These are phyloP conservation scores for Chaetoceros muelleri DNA, from an alignment of 108 stramenopile genomes.

Conservation along the genomic window DNA sequence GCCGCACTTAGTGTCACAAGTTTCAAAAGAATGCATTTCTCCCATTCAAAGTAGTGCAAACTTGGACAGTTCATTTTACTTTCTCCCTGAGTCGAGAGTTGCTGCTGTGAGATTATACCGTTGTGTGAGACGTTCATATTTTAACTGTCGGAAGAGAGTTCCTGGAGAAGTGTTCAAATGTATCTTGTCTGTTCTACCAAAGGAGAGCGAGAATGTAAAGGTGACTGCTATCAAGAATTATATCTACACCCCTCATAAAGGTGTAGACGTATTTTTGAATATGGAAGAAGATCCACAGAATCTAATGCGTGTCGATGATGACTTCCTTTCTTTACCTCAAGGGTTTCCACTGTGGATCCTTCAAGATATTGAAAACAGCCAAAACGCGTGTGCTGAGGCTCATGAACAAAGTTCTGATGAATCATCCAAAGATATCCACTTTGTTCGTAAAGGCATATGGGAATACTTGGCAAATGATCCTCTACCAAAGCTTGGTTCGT, in stretches of 20 bases:
- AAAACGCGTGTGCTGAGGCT: too few species aligned
- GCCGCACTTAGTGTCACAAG: not conserved
- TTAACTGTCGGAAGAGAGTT: constrained; percentile 35
- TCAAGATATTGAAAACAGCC: constrained; percentile 3
- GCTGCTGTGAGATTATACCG: constrained; percentile 68
- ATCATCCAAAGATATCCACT: constrained; percentile 9
- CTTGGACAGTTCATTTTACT: not conserved
- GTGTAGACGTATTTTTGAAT: too few species aligned
- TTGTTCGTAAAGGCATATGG: constrained; percentile 37
- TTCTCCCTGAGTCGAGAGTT: constrained; percentile 41
- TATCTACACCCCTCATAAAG: constrained; percentile 41
- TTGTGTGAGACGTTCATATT: constrained; percentile 61
- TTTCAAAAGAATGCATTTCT: not conserved
- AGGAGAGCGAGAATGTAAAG: constrained; percentile 24
- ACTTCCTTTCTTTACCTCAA: constrained; percentile 3
- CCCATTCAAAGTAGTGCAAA: not conserved
- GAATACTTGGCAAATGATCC: constrained; percentile 47
- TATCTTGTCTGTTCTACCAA: constrained; percentile 48
- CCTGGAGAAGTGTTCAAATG: constrained; percentile 58
- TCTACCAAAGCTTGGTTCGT: constrained; percentile 23
- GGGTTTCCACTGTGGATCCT: constrained; percentile 24
- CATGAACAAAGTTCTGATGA: constrained; percentile 1
- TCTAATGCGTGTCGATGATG: not conserved
- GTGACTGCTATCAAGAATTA: constrained; percentile 37
- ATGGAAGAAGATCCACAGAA: too few species aligned